A percentile compares a stretch with the other conserved stretches of the same genome.
phyloP scores from a whole-genome alignment of 23 red algal genomes.

The Chondrus crispus region DNA sequence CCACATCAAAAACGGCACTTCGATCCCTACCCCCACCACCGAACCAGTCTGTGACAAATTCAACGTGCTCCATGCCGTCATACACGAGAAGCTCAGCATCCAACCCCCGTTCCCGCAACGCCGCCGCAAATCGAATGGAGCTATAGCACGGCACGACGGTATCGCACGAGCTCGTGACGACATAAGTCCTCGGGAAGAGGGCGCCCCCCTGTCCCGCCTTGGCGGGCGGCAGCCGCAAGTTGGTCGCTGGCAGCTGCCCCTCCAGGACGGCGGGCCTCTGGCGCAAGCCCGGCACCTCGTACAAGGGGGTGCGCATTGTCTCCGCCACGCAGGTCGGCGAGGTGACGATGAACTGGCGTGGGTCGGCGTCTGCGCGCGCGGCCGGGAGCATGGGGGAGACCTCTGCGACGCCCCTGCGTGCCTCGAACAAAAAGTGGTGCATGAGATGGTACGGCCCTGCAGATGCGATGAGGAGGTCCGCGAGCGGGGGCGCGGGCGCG shows the following conservation, averaged over 20 bases:
- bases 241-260: conserved; percentile 8
- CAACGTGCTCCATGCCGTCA: conserved; percentile 21
- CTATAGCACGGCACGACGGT: conserved; percentile 37
- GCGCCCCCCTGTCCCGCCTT: background rate
- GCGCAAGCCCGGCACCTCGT: background rate
- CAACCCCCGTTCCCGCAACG: conserved; percentile 11
- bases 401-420: conserved; percentile 16
- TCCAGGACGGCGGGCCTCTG: background rate
- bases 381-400: conserved; percentile 56
- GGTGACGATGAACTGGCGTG: background rate
- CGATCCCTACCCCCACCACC: background rate
- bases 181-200: conserved; percentile 23
- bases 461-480: conserved; percentile 28
- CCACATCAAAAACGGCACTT: conserved; percentile 15
- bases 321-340: conserved; percentile 19
- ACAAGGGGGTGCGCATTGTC: background rate
- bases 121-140: conserved; percentile 35
- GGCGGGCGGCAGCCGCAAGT: background rate
- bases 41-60: conserved; percentile 42
- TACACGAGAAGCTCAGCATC: conserved; percentile 24
- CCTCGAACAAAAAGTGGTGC: conserved; percentile 50
- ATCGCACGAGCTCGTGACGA: conserved; percentile 12
- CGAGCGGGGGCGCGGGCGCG: background rate
- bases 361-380: conserved; percentile 9
- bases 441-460: conserved; percentile 34